A percentile compares a stretch with the other conserved stretches of the same genome.
Evolutionary conservation across 2,329 filamentous ascomycete genomes (phyloP).

Genomic region (Elsinoe ampelina): DNA sequence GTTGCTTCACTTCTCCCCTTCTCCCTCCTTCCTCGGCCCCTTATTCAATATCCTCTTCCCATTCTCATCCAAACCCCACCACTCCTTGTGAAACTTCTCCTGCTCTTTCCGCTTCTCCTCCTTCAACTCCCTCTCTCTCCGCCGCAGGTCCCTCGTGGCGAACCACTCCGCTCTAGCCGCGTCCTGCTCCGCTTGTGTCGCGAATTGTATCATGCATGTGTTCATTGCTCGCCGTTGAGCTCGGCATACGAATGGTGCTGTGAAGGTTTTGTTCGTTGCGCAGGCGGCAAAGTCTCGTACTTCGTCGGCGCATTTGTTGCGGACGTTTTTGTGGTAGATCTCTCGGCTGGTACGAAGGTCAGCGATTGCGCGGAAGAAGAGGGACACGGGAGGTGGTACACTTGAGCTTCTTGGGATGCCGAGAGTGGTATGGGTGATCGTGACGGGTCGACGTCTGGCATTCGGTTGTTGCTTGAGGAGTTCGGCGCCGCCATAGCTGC

Average conservation of each 20-base stretch:
- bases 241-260: conserved; percentile 78
- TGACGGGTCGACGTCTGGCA: conserved; percentile 17
- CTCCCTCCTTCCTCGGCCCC: conserved; percentile 20
- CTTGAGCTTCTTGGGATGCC: conserved; percentile 69
- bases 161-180: conserved; percentile 92
- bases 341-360: conserved; percentile 40
- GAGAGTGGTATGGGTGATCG: conserved; percentile 77
- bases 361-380: not conserved
- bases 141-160: conserved; percentile 60
- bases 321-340: conserved; percentile 70
- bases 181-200: conserved; percentile 77
- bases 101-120: conserved; percentile 34
- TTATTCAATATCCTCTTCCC: conserved; percentile 26
- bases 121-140: conserved; percentile 53
- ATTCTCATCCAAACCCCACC: conserved; percentile 39
- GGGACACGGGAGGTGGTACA: conserved; percentile 29
- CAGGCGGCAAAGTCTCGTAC: conserved; percentile 76
- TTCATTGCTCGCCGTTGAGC: conserved; percentile 79
- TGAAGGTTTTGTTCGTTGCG: conserved; percentile 75
- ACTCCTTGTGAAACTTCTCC: conserved; percentile 41
- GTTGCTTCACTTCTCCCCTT: not conserved
- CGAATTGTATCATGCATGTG: conserved; percentile 78
- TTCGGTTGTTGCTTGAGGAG: not conserved
- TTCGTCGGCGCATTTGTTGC: conserved; percentile 58
- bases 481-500: not conserved